Percentiles rank a stretch among this genome's conserved stretches.
phyloP scores from a whole-genome alignment of 2,329 filamentous ascomycete genomes.

The Colletotrichum cereale region DNA sequence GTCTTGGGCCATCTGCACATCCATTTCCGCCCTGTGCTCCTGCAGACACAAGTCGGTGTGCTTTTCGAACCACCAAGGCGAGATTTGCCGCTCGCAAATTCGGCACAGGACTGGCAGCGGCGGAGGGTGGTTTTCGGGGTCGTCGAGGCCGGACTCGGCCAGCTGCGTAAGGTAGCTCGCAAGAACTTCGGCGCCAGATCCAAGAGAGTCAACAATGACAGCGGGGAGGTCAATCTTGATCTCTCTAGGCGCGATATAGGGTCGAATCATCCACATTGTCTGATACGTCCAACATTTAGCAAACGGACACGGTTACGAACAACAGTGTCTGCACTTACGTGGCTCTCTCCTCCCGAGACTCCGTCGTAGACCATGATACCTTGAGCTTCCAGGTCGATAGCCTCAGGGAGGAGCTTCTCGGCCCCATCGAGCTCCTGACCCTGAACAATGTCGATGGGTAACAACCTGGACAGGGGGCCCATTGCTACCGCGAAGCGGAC shows the following conservation, averaged over 20 bases:
- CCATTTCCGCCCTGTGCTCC: slow-evolving; percentile 97
- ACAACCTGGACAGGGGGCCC: slow-evolving; percentile 76
- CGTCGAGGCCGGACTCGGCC: slow-evolving; percentile 84
- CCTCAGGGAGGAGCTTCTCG: slow-evolving; percentile 57
- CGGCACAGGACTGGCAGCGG: slow-evolving; percentile 91
- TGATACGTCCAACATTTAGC: slow-evolving; percentile 51
- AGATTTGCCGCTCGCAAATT: slow-evolving; percentile 97
- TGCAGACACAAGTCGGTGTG: slow-evolving; percentile 96
- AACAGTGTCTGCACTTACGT: slow-evolving; percentile 71
- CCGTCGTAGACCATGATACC: slow-evolving; percentile 98
- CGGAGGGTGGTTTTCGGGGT: slow-evolving; percentile 81
- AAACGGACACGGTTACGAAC: not conserved
- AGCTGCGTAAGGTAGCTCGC: slow-evolving; percentile 93
- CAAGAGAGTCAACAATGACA: slow-evolving; percentile 91
- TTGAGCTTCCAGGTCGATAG: slow-evolving; percentile 90
- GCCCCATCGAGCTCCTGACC: slow-evolving; percentile 54
- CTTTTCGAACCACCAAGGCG: slow-evolving; percentile 99
- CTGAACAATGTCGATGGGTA: slow-evolving; percentile 57
- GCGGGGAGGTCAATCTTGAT: slow-evolving; percentile 95
- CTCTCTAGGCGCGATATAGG: slow-evolving; percentile 87
- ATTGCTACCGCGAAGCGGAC: slow-evolving; percentile 83
- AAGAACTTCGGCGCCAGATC: slow-evolving; percentile 93
- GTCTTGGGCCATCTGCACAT: slow-evolving; percentile 96
- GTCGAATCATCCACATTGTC: slow-evolving; percentile 99
- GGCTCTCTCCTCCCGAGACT: slow-evolving; percentile 86